These are phyloP conservation scores for Ceratobasidium sp. DNA, from an alignment of 1,284 basidiomycete genomes.

Conservation along the genomic window DNA sequence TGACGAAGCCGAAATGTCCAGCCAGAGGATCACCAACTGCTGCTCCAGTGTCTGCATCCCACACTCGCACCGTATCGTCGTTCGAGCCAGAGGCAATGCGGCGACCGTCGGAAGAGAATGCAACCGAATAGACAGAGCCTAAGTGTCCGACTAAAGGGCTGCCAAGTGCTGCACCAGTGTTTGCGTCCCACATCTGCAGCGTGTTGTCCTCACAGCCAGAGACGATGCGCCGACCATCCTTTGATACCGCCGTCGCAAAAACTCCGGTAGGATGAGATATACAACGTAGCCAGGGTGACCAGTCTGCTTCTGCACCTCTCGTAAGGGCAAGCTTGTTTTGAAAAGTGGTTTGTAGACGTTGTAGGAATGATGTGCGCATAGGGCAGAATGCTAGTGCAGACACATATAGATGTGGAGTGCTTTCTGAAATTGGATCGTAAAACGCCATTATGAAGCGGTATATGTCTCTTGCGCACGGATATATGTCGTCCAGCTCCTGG, in stretches of 20 bases:
- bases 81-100: constrained; percentile 24
- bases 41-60: background rate
- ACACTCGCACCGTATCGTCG: too few species aligned
- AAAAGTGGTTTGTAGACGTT: background rate
- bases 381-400: background rate
- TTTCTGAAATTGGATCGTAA: background rate
- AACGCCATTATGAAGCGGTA: background rate
- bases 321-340: background rate
- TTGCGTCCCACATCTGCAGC: background rate
- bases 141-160: constrained; percentile 11
- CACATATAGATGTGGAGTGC: constrained; percentile 2
- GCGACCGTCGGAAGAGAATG: constrained; percentile 29
- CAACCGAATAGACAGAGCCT: background rate
- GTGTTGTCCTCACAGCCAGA: background rate
- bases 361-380: background rate
- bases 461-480: background rate
- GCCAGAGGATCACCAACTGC: background rate
- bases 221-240: background rate
- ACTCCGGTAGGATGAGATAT: background rate
- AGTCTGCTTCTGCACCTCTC: background rate
- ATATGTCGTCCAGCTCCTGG: background rate
- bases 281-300: background rate
- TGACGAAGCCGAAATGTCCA: background rate
- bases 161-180: background rate
- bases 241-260: background rate